Evolutionary conservation across 208 protist genomes (phyloP), one percentile per base, ranked within the genome.

Genomic region (Leishmania tarentolae): DNA sequence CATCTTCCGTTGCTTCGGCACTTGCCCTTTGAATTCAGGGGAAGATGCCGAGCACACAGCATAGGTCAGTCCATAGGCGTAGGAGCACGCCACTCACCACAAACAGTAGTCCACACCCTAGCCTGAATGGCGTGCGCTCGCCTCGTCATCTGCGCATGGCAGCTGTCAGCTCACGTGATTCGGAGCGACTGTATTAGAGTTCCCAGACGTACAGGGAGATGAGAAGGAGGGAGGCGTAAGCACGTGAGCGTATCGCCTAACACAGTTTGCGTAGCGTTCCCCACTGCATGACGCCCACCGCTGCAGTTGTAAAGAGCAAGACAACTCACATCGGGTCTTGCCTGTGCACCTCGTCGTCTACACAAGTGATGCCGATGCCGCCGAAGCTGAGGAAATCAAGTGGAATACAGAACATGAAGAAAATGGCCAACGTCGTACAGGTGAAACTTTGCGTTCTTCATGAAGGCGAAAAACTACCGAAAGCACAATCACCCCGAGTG

Each of bases 401-500:
- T 6, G 92, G 86, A 15, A 92, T 91, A 71, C 94, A 94, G 15
- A 92, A 73, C 9, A 87, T 93, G 28, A 84, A 90, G 70, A 96
- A 95, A 44, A 94, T 79, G 17, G 92, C 92, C 9, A 94, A 85
- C 4, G 88, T n/a, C 89, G 46, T 89, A 86, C 71, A 94, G 76
- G 65, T 93, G 84, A n/a, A 78, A 76, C 78, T 92, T 86, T 57
- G 91, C 84, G 56, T 88, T 78, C 68, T 91, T 90, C 79, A 88
- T 88, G 37, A 0, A 88, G 83, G 19, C 81, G 19, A 0, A 89
- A 59, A 95, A 89, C 79, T 94, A 89, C 8, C 94, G 86, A 40
- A 87, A 83, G 31, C 93, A 72, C 19, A 94, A 80, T 35, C 89
- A 92, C 71, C 81, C 83, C 2, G 92, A 88, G 65, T 93, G 90